Conservation (phyloP, 306 rosid genomes). For the Lathyrus oleraceus region DNA sequence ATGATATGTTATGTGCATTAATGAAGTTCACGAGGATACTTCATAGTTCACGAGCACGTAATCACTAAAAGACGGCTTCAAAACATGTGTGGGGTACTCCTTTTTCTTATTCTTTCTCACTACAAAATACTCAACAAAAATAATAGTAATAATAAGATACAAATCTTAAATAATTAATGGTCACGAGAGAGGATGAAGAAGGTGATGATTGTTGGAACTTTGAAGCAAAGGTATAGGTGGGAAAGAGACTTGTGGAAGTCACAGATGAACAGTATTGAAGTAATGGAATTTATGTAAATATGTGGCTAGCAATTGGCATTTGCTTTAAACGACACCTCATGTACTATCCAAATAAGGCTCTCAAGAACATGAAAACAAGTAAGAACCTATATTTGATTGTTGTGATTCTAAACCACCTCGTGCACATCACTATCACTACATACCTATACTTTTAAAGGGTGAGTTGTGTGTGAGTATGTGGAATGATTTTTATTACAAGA, state of each 20-base stretch:
- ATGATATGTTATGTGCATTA: slow-evolving; percentile 30
- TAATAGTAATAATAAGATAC: not conserved
- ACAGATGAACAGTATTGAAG: slow-evolving; percentile 35
- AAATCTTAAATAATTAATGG: not conserved
- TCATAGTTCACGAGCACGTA: slow-evolving; percentile 61
- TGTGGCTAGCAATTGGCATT: too few relatives aligned
- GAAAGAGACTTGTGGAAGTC: slow-evolving; percentile 42
- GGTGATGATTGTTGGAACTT: slow-evolving; percentile 16
- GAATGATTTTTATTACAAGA: too few relatives aligned
- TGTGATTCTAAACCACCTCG: slow-evolving; percentile 33
- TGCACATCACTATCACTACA: slow-evolving; percentile 26
- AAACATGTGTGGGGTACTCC: slow-evolving; percentile 36
- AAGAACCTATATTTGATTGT: slow-evolving; percentile 26
- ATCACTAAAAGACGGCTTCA: slow-evolving; percentile 59
- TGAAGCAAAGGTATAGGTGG: slow-evolving; percentile 25
- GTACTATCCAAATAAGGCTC: too few relatives aligned
- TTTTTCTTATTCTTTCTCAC: slow-evolving; percentile 19
- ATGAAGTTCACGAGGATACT: slow-evolving; percentile 58
- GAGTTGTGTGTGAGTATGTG: too few relatives aligned
- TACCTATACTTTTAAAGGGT: not conserved
- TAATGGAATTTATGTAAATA: too few relatives aligned
- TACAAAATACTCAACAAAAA: not conserved
- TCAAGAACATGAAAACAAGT: slow-evolving; percentile 9
- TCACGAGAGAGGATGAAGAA: slow-evolving; percentile 7
- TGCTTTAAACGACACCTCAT: too few relatives aligned